phyloP scores from a whole-genome alignment of 768 basidiomycete genomes.

The Xerocomellus amylosporus region DNA sequence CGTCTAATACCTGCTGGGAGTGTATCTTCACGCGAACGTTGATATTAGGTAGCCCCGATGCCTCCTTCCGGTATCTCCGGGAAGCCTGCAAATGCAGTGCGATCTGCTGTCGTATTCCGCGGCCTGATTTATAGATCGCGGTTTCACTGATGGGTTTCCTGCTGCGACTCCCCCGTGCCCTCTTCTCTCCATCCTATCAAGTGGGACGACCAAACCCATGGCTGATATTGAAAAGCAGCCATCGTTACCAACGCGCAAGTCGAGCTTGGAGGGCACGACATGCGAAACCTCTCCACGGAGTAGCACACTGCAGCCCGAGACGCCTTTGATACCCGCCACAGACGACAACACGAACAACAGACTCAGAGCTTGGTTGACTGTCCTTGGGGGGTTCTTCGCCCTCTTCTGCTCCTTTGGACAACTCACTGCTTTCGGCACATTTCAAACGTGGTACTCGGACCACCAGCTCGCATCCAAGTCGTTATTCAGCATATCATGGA shows the following conservation, averaged over 20 bases:
- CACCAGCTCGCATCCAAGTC: slow-evolving; percentile 54
- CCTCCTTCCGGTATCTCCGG: slow-evolving; percentile 28
- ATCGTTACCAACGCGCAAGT: slow-evolving; percentile 14
- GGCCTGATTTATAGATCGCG: slow-evolving; percentile 28
- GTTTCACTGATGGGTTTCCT: neutral
- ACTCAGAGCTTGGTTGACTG: slow-evolving; percentile 43
- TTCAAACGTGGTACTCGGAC: slow-evolving; percentile 61
- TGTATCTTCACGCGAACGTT: slow-evolving; percentile 3
- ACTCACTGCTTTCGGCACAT: slow-evolving; percentile 71
- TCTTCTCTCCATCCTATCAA: slow-evolving; percentile 5
- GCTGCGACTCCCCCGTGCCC: slow-evolving; percentile 13
- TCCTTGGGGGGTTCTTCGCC: slow-evolving; percentile 63
- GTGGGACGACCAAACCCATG: slow-evolving; percentile 21
- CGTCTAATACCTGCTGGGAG: slow-evolving; percentile 12
- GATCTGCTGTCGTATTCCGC: slow-evolving; percentile 20
- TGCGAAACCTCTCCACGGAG: slow-evolving; percentile 19
- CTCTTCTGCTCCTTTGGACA: slow-evolving; percentile 71
- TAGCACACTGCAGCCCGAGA: slow-evolving; percentile 24
- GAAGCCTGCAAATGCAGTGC: slow-evolving; percentile 20
- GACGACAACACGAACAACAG: slow-evolving; percentile 9
- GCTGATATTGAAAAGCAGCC: slow-evolving; percentile 31
- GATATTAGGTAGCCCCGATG: slow-evolving; percentile 13
- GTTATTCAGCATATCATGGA: slow-evolving; percentile 64
- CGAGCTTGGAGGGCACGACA: slow-evolving; percentile 23
- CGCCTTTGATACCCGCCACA: slow-evolving; percentile 11